Conservation (phyloP, 139 green algal genomes). For the Closterium sp. region DNA sequence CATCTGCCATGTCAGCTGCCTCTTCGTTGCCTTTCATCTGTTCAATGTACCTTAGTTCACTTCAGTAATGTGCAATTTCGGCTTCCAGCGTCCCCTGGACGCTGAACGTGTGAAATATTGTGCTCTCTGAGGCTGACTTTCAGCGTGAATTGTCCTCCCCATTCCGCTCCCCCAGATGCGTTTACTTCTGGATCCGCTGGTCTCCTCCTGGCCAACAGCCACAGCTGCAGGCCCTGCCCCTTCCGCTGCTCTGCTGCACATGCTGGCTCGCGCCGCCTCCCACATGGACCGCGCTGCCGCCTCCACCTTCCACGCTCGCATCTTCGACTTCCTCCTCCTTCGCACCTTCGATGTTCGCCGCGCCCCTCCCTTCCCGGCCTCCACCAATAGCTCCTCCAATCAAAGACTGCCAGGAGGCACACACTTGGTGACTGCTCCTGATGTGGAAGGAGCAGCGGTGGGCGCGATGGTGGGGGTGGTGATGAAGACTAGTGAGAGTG, state of each 20-base stretch:
- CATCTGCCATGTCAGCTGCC: neutral
- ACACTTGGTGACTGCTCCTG: neutral
- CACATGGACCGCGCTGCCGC: constrained; percentile 63
- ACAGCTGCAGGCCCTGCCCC: constrained; percentile 28
- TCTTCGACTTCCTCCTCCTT: constrained; percentile 78
- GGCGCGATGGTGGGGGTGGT: constrained; percentile 65
- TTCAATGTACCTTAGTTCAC: too few species aligned
- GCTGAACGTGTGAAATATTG: neutral
- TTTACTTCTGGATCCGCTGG: constrained; percentile 71
- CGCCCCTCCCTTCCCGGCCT: constrained; percentile 37
- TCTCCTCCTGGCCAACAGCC: constrained; percentile 50
- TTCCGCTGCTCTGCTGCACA: constrained; percentile 8
- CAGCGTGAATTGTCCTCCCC: too few species aligned
- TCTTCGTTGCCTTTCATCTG: too few species aligned
- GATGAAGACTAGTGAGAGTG: constrained; percentile 85
- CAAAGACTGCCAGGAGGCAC: neutral
- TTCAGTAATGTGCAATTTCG: too few species aligned
- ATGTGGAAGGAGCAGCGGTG: constrained; percentile 60
- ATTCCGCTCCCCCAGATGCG: constrained; percentile 42
- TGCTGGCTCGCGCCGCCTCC: constrained; percentile 53
- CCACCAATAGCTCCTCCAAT: neutral
- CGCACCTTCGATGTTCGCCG: constrained; percentile 71
- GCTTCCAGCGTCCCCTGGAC: neutral
- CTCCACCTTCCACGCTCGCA: constrained; percentile 56
- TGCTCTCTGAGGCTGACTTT: neutral